Conservation (phyloP, 371 early-diverging fungal genomes). For the Mortierella sp. region DNA sequence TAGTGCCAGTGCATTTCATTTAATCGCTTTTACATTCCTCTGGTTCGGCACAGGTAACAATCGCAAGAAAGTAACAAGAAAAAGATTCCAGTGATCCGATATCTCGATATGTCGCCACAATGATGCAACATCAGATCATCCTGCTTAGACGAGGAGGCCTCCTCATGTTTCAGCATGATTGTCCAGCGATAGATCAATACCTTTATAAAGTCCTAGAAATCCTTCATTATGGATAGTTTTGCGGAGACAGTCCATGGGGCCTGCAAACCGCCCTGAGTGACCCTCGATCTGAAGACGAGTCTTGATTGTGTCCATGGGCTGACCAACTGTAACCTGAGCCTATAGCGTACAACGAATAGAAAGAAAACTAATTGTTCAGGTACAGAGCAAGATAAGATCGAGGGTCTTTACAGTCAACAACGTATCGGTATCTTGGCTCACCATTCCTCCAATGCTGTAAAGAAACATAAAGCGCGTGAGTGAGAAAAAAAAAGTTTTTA, state of each 20-base stretch:
- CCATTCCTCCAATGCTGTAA: constrained; percentile 36
- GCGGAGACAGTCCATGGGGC: constrained; percentile 77
- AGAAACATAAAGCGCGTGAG: not conserved
- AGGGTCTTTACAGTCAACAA: not conserved
- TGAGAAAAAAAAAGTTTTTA: not conserved
- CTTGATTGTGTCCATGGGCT: constrained; percentile 85
- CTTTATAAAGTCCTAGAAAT: constrained; percentile 82
- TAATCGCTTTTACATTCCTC: no score
- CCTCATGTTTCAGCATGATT: not conserved
- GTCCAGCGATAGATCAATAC: constrained; percentile 44
- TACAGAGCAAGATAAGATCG: no score
- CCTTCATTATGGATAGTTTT: constrained; percentile 78
- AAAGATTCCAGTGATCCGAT: not conserved
- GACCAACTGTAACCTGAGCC: constrained; percentile 72
- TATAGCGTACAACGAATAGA: constrained; percentile 6
- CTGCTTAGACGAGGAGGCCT: not conserved
- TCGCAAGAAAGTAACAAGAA: not conserved
- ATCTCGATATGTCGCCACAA: not conserved
- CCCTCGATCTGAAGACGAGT: constrained; percentile 72
- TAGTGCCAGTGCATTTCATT: not conserved
- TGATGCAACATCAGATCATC: not conserved
- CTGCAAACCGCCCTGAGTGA: constrained; percentile 67
- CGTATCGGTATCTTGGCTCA: constrained; percentile 1
- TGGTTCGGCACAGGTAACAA: no score
- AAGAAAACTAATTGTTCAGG: not conserved